Evolutionary conservation across 352 stramenopile genomes (phyloP), one percentile per base, ranked within the genome.

Genomic region (Plasmopara muralis): DNA sequence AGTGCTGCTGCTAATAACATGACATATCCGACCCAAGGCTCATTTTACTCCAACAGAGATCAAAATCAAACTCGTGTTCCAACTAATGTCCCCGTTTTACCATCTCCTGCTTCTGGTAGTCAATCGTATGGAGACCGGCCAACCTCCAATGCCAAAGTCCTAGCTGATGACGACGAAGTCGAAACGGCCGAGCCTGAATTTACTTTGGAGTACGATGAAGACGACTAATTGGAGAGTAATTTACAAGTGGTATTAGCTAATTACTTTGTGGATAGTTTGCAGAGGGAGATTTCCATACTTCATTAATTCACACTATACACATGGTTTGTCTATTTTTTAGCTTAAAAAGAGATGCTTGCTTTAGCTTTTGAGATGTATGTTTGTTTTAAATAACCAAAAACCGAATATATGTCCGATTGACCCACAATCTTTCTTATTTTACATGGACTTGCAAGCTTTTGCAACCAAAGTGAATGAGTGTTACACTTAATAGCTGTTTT

Each of bases 141-240:
- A 15, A 30, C 34, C 18, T 25, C 47, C n/a, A 49, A 25, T 10
- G 25, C 55, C 35, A 67, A 62, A 44, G 46, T 66, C 39, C 40
- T 71, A 10, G 62, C 49, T 6, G 79, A 89, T 43, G 79, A 89
- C 34, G 79, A 89, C 47, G 76, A 86, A 51, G 68, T 13, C 8
- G 78, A 86, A 5, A 70, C 64, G 14, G 58, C 53, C 25, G 77
- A 66, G 15, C 72, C 77, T 5, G 74, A 87, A 61, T 89, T 89
- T 59, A 85, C 64, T 5, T 64, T 89, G 42, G 68, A 89, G 52
- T 89, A 89, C 55, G 79, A 89, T 47, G 79, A 89, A 39, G 79
- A 89, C 15, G 79, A 89, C 41, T 87, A 72, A 62, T 31, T 57
- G 54, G 43, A 45, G 66, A 53, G 58, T 53, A 68, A 64, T 61